phyloP scores from a whole-genome alignment of 75 land plant genomes.

The Picea glauca region DNA sequence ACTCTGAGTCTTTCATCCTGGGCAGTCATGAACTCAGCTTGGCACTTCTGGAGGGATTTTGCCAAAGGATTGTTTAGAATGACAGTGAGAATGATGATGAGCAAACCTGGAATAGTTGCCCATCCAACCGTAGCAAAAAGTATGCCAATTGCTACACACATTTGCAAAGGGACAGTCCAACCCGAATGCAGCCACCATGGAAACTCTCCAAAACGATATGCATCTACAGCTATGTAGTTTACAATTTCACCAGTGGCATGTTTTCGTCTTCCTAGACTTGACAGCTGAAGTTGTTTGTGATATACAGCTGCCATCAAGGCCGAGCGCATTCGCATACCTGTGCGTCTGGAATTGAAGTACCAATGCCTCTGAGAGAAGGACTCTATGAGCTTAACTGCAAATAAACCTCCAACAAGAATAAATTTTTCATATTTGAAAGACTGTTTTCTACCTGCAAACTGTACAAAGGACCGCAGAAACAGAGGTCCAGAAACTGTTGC shows the following conservation, averaged over 20 bases:
- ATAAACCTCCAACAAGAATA: conserved; percentile 27
- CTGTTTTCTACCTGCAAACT: conserved; percentile 26
- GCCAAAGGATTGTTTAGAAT: conserved; percentile 57
- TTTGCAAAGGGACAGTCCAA: conserved; percentile 62
- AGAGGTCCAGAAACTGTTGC: conserved; percentile 42
- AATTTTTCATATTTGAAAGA: conserved; percentile 19
- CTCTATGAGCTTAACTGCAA: conserved; percentile 50
- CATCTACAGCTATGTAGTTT: conserved; percentile 76
- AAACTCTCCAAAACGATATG: conserved; percentile 64
- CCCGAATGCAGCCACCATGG: conserved; percentile 55
- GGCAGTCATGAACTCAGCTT: conserved; percentile 40
- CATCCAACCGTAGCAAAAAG: conserved; percentile 51
- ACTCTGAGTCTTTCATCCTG: conserved; percentile 59
- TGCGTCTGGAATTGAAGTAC: conserved; percentile 42
- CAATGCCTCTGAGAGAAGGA: conserved; percentile 55
- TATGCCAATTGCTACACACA: conserved; percentile 40
- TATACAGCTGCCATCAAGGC: conserved; percentile 61
- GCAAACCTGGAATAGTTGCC: conserved; percentile 58
- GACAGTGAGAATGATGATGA: conserved; percentile 37
- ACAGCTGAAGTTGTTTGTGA: conserved; percentile 63
- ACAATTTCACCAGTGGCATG: conserved; percentile 77
- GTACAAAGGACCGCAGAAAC: conserved; percentile 46
- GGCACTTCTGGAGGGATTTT: conserved; percentile 39
- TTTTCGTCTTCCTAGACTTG: conserved; percentile 34
- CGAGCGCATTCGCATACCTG: conserved; percentile 67